Conservation (phyloP, 2,329 filamentous ascomycete species). For the Macrophomina tecta region DNA sequence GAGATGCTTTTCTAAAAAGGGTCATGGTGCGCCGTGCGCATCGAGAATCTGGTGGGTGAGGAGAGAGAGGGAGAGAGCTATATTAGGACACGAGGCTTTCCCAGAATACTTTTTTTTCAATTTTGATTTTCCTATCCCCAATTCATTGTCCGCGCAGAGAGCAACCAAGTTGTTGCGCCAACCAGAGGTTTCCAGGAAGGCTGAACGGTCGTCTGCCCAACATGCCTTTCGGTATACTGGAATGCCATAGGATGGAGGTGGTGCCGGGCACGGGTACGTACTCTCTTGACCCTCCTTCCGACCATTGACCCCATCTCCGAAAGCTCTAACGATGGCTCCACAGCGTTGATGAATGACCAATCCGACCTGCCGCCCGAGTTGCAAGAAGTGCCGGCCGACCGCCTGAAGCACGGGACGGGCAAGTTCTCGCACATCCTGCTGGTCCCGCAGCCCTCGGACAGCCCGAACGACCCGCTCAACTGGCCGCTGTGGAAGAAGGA, state of each 20-base stretch:
- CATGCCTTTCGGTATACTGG: constrained; percentile 59
- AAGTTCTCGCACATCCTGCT: constrained; percentile 37
- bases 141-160: not conserved
- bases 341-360: constrained; percentile 56
- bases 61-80: not conserved
- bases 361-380: constrained; percentile 56
- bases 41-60: too few species aligned
- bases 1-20: not conserved
- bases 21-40: too few species aligned
- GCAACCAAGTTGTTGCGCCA: too few species aligned
- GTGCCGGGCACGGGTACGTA: constrained; percentile 57
- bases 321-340: not conserved
- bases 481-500: constrained; percentile 87
- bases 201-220: constrained; percentile 4
- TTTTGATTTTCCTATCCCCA: not conserved
- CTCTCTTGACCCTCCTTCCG: not conserved
- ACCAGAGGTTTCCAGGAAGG: too few species aligned
- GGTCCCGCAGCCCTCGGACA: constrained; percentile 55
- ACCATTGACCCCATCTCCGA: too few species aligned
- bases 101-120: not conserved
- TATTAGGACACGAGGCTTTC: not conserved
- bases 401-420: constrained; percentile 41
- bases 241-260: constrained; percentile 52
- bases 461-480: constrained; percentile 58
- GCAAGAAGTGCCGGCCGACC: constrained; percentile 48